Evolutionary conservation across 495 filamentous ascomycete genomes (phyloP).

Genomic region (Thozetella sp.): DNA sequence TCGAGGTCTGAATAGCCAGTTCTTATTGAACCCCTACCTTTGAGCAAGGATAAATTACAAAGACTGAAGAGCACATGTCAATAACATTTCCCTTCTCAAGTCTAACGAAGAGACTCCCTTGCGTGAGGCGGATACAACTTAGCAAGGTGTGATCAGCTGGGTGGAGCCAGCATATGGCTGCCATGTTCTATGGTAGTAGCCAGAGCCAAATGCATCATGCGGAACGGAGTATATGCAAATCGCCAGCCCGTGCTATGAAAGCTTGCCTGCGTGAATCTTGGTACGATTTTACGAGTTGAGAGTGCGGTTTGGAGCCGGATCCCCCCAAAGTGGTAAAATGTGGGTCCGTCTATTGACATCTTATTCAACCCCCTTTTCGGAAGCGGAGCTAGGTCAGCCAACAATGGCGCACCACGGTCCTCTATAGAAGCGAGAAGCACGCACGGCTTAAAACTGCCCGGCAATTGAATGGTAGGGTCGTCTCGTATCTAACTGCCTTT

Average conservation of each 20-base stretch:
- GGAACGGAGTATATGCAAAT: too few relatives aligned
- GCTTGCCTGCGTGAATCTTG: too few relatives aligned
- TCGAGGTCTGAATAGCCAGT: conserved; percentile 8
- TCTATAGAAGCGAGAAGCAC: too few relatives aligned
- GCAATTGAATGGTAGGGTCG: neutral
- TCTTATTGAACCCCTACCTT: neutral
- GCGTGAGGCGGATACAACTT: neutral
- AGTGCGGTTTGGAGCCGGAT: neutral
- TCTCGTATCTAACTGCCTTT: too few relatives aligned
- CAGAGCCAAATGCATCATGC: too few relatives aligned
- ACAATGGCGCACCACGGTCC: neutral
- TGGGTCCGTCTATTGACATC: conserved; percentile 19
- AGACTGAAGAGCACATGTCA: neutral
- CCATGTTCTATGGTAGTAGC: too few relatives aligned
- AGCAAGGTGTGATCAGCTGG: too few relatives aligned
- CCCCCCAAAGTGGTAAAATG: conserved; percentile 1
- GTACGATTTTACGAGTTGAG: neutral
- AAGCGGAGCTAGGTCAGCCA: conserved; percentile 4
- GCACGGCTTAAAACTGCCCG: neutral
- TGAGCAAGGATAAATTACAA: neutral
- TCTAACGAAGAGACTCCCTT: neutral
- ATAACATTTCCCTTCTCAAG: neutral
- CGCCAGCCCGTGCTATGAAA: too few relatives aligned
- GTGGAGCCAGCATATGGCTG: too few relatives aligned
- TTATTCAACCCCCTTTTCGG: conserved; percentile 37